phyloP scores from a whole-genome alignment of 2,329 filamentous ascomycete species.

The Phyllosticta citrichinensis region DNA sequence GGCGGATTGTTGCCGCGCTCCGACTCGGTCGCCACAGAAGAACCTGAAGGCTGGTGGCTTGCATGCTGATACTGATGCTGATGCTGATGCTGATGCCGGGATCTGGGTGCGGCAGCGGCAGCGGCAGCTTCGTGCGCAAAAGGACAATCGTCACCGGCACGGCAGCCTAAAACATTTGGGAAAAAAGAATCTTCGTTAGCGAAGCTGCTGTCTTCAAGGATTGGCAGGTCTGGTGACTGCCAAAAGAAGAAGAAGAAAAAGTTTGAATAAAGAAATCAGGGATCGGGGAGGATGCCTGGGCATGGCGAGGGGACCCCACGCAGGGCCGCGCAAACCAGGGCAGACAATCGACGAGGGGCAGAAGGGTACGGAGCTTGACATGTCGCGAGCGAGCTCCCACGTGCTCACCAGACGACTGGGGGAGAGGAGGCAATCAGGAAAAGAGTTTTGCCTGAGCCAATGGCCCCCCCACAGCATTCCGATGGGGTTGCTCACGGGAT shows the following conservation, averaged over 20 bases:
- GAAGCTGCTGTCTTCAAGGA: not conserved
- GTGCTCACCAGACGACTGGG: not conserved
- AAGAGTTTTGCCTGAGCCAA: not conserved
- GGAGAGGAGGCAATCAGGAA: not conserved
- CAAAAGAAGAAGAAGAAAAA: slow-evolving; percentile 8
- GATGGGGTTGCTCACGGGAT: too few species aligned
- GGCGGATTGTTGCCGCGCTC: slow-evolving; percentile 3
- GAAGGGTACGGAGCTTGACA: not conserved
- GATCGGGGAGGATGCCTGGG: not conserved
- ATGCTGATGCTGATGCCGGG: slow-evolving; percentile 11
- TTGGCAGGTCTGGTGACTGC: slow-evolving; percentile 2
- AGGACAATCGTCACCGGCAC: slow-evolving; percentile 41
- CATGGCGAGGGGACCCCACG: not conserved
- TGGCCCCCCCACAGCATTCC: too few species aligned
- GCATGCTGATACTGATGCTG: too few species aligned
- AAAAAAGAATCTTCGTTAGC: not conserved
- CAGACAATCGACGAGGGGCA: not conserved
- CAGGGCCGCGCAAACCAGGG: not conserved
- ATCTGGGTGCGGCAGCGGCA: not conserved
- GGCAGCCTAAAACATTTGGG: slow-evolving; percentile 34
- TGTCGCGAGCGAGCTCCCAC: not conserved
- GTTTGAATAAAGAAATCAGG: not conserved
- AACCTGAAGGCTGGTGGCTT: not conserved
- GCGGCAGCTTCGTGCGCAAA: slow-evolving; percentile 36
- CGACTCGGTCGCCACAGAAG: slow-evolving; percentile 11